Base-by-base conservation (phyloP, 1,284 basidiomycete genomes). In the Ceraceosorus guamensis region DNA sequence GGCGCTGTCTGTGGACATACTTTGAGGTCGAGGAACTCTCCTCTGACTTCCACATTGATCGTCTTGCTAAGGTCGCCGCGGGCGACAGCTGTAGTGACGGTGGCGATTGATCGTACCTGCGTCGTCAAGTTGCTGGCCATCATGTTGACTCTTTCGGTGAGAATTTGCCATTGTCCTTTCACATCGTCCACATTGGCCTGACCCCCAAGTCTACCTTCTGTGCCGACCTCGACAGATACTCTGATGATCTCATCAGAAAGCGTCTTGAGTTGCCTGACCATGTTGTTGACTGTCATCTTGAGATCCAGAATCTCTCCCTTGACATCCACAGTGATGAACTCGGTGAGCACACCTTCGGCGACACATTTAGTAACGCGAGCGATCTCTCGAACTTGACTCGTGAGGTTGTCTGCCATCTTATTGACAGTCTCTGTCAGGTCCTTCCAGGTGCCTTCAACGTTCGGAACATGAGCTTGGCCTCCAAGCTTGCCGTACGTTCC, bases 221-320 rank as follows among this genome's bases (percentile, higher is more conserved):
- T 93, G 32, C 91, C 91, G 76, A 95, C 91, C 76, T 92, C 90
- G 63, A 75, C 71, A 83, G 84, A 41, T 30, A 92, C 88, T 37
- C 80, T 76, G 10, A 91, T 93, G 43, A 76, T 74, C 55, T 76
- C 73, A 57, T 76, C 72, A 0, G 67, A 70, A 37, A 76, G 65
- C 41, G 65, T 75, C 56, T 68, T 67, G 54, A 74, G 65, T 55
- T 73, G 72, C 16, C 71, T 55, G 35, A 63, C 73, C 75, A 77
- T 77, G 62, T 76, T 75, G 62, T 77, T 77, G 58, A 77, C 75
- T 6, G 75, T 77, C 39, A 79, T 77, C 73, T 83, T 97, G 76
- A 97, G 80, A 66, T 96, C 91, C 6, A 95, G 81, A 82, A 98
- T 96, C 80, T 97, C 93, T 59, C 93, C 92, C 76, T 92, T 89